Base-by-base conservation (phyloP, 306 rosid species). In the Gastrolobium villosum region DNA sequence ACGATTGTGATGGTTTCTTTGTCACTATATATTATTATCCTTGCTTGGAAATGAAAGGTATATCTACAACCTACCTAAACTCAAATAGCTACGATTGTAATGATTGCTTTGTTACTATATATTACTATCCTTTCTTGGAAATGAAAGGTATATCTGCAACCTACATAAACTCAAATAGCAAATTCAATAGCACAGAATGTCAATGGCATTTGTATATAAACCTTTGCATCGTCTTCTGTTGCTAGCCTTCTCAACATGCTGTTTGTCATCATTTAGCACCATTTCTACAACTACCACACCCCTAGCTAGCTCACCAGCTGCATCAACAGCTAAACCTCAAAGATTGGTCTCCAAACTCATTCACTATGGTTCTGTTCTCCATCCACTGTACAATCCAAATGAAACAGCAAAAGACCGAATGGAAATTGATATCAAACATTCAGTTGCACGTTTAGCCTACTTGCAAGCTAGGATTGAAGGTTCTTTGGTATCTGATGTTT, bases 341-440 rank as follows among this genome's bases (percentile, higher is more conserved):
- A 72, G 78, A 73, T 78, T 84, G 53, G 65, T 85, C 48, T 60
- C 88, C 28, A 81, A 73, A 49, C 79, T 81, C 55, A 81, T 81
- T 9, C 85, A 81, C 46, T 70, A 7, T 3, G n/a, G 20, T 26
- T 81, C 85, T 7, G 49, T 77, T 77, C 83, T 14, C 50, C 85
- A 85, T 54, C 83, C 83, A 34, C 20, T 1, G 54, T 81, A 77
- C 48, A 67, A 85, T 35, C 60, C 78, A 45, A 68, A 61, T 3
- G 79, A 67, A 77, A 81, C 75, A 49, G 57, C 66, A 36, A 28
- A 66, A 73, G 88, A 81, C 11, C 10, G 37, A 49, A 61, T 73
- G 15, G 57, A 81, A 73, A 78, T 28, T 34, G 83, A 85, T 5
- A 81, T 77, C 40, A 44, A 81, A 15, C 53, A 74, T 44, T 64